Conservation (phyloP, 2,329 filamentous ascomycete genomes). For the Sporothrix dimorphospora region DNA sequence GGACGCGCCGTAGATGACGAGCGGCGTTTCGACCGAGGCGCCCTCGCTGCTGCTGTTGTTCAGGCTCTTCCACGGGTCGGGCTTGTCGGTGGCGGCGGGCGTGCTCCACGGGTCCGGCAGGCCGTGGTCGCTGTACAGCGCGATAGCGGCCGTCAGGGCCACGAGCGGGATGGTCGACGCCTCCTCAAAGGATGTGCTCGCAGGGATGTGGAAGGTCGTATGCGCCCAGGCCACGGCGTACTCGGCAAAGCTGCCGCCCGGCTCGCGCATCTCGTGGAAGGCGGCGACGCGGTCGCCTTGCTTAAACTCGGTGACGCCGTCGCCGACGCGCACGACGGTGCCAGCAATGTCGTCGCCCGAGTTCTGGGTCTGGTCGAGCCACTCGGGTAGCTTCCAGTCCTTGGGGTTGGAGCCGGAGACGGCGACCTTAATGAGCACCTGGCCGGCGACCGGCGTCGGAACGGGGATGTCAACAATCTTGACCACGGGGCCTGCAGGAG, state of each 20-base stretch:
- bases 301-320: conserved; percentile 60
- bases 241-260: conserved; percentile 46
- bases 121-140: conserved; percentile 42
- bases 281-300: conserved; percentile 60
- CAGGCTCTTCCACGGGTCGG: not conserved
- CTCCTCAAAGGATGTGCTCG: conserved; percentile 44
- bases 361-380: conserved; percentile 40
- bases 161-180: conserved; percentile 50
- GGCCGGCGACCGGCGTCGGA: conserved; percentile 42
- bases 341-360: conserved; percentile 60
- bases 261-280: conserved; percentile 49
- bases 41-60: not conserved
- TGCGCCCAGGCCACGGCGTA: conserved; percentile 47
- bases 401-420: conserved; percentile 53
- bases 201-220: conserved; percentile 49
- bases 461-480: conserved; percentile 46
- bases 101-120: conserved; percentile 49
- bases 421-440: conserved; percentile 32
- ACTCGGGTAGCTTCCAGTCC: conserved; percentile 47
- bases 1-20: conserved; percentile 51
- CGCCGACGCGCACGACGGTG: conserved; percentile 58
- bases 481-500: conserved; percentile 40
- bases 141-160: conserved; percentile 48
- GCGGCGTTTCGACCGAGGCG: conserved; percentile 10
- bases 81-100: conserved; percentile 31